Base-by-base conservation (phyloP, 495 filamentous ascomycete genomes). In the Pyrenopolyporus hunteri region DNA sequence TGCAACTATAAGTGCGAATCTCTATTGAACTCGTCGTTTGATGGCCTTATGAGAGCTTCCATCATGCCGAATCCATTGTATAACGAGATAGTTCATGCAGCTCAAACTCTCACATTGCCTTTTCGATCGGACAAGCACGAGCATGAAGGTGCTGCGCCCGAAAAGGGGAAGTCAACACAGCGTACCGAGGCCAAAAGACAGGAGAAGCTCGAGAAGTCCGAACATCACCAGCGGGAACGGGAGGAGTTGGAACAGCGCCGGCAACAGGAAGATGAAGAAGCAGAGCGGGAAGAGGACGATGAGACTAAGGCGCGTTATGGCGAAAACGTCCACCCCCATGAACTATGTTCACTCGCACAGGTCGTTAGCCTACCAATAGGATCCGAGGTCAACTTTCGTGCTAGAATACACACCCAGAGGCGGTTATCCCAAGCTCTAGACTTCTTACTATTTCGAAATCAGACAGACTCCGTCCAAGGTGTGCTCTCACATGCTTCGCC, bases 381-480 rank as follows among this genome's bases (percentile, higher is more conserved):
- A 57, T 79, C 86, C 66, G 82, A 87, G 54, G 80, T 92, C 31
- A 82, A 83, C 9, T 87, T 93, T 68, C 81, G 89, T 26, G 89
- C 89, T 11, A 82, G 90, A 58, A 81, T 92, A 22, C 87, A 92
- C 67, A 91, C 89, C 74, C 76, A 88, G 28, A 80, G 90, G 59
- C 85, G 86, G 39, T 83, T 92, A 79, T 89, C 87, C 64, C 84
- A 86, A 44, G 89, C 90, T 64, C 76, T 92, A 64, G 86, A 85
- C 51, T 93, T 93, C 74, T 79, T 93, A 65, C 84, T 91, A 72
- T 81, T 93, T 43, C 76, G 87, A 40, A 86, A 91, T 70, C 83
- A 89, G 61, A 82, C 82, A 25, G 76, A 83, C 58, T 91, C 88
- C 43, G 83, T 92, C n/a, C 90, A 93, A 74, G 89, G 83, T 35